These are phyloP conservation scores for Miamiensis avidus DNA, from an alignment of 169 alveolate genomes.

Conservation along the genomic window DNA sequence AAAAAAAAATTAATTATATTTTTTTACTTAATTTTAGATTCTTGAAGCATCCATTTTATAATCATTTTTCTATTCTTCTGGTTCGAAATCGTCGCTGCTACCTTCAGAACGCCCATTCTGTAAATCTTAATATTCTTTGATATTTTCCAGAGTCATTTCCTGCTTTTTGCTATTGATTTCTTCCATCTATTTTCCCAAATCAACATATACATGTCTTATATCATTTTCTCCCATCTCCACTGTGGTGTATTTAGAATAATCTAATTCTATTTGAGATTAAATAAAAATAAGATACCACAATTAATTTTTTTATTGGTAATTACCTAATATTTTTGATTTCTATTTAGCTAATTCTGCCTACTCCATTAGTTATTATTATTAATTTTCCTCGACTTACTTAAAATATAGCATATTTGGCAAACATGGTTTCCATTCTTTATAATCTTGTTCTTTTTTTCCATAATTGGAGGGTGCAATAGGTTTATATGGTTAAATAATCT, in stretches of 20 bases:
- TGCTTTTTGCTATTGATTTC: background rate
- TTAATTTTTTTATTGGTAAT: no score
- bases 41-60: no score
- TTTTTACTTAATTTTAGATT: no score
- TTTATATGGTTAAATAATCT: background rate
- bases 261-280: background rate
- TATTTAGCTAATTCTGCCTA: background rate
- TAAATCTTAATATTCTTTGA: background rate
- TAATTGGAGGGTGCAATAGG: background rate
- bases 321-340: no score
- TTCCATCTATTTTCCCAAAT: background rate
- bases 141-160: background rate
- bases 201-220: background rate
- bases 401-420: background rate
- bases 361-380: background rate
- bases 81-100: background rate
- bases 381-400: background rate
- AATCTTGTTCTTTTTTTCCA: background rate
- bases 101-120: background rate
- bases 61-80: background rate
- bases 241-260: background rate
- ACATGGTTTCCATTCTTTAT: background rate
- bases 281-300: no score
- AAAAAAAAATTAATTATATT: no score
- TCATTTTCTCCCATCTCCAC: background rate